These are phyloP conservation scores for Hyphopichia homilentoma DNA, from an alignment of 805 yeast species.

Conservation along the genomic window DNA sequence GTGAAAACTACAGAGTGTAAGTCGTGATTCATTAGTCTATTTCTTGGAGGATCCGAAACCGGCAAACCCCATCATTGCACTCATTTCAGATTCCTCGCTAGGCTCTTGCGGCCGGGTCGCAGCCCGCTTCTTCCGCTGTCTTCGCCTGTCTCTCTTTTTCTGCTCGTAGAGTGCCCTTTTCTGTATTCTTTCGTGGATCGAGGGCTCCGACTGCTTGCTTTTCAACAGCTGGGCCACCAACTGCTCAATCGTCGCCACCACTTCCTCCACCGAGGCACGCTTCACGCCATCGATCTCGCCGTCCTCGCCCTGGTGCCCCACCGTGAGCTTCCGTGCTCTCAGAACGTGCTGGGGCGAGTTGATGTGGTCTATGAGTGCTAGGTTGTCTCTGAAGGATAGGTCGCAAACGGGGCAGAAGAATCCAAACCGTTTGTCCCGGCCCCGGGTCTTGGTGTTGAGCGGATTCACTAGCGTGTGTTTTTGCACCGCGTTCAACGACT, in stretches of 20 bases:
- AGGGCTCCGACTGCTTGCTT: conserved; percentile 39
- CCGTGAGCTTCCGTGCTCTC: conserved; percentile 20
- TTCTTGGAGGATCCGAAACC: conserved; percentile 51
- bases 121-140: conserved; percentile 12
- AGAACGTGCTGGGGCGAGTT: conserved; percentile 67
- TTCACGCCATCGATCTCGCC: conserved; percentile 21
- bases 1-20: no score
- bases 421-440: conserved; percentile 64
- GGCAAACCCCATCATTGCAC: conserved; percentile 55
- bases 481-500: conserved; percentile 30
- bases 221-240: conserved; percentile 23
- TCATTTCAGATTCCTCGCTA: conserved; percentile 22
- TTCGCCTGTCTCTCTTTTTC: conserved; percentile 13
- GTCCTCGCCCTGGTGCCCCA: conserved; percentile 1
- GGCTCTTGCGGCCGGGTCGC: conserved; percentile 7
- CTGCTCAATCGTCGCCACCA: conserved; percentile 23
- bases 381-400: conserved; percentile 75
- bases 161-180: not conserved
- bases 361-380: conserved; percentile 79
- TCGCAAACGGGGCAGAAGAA: conserved; percentile 82
- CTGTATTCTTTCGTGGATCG: not conserved
- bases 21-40: no score
- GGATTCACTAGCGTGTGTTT: conserved; percentile 32
- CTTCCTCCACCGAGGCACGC: conserved; percentile 33
- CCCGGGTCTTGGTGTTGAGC: conserved; percentile 12